A percentile compares a stretch with the other conserved stretches of the same genome.
Conservation (phyloP, 2,329 filamentous ascomycete species). For the Aspergillus candidus region DNA sequence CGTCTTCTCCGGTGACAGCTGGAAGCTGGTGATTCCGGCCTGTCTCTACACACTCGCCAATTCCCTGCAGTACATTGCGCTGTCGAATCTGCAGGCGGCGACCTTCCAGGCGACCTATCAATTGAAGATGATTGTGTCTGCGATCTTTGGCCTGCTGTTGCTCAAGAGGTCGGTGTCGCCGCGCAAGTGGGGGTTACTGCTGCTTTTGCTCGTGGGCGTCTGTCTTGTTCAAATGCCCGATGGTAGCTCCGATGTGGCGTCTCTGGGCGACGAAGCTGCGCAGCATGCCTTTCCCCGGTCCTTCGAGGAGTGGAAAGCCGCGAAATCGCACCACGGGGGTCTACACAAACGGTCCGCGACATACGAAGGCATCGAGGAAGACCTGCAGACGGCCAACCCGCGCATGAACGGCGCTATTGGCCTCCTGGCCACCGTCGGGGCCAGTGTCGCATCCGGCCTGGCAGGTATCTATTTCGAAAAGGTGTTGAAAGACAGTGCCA, state of each 20-base stretch:
- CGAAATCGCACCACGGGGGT: conserved; percentile 42
- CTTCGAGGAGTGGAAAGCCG: conserved; percentile 65
- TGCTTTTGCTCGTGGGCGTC: conserved; percentile 75
- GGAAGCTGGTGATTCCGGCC: conserved; percentile 89
- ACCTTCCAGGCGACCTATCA: conserved; percentile 93
- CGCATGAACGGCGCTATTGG: conserved; percentile 74
- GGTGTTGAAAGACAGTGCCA: conserved; percentile 76
- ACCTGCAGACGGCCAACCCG: conserved; percentile 47
- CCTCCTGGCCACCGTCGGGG: conserved; percentile 67
- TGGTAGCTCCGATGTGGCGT: conserved; percentile 46
- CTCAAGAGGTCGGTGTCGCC: conserved; percentile 63
- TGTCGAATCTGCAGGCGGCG: conserved; percentile 84
- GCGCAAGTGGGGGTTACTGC: conserved; percentile 72
- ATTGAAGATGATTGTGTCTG: conserved; percentile 86
- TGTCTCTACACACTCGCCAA: conserved; percentile 87
- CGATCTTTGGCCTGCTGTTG: conserved; percentile 76
- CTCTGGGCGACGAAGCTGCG: conserved; percentile 56
- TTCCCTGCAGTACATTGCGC: conserved; percentile 83
- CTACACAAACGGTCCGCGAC: conserved; percentile 71
- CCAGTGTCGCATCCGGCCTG: conserved; percentile 74
- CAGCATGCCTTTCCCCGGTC: conserved; percentile 68
- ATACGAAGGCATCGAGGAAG: conserved; percentile 77
- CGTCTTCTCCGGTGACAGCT: conserved; percentile 84
- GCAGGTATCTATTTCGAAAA: conserved; percentile 70
- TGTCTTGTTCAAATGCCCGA: conserved; percentile 77